Evolutionary conservation across 2,329 filamentous ascomycete species (phyloP), one percentile per base, ranked within the genome.

Genomic region (Neonectria magnoliae): DNA sequence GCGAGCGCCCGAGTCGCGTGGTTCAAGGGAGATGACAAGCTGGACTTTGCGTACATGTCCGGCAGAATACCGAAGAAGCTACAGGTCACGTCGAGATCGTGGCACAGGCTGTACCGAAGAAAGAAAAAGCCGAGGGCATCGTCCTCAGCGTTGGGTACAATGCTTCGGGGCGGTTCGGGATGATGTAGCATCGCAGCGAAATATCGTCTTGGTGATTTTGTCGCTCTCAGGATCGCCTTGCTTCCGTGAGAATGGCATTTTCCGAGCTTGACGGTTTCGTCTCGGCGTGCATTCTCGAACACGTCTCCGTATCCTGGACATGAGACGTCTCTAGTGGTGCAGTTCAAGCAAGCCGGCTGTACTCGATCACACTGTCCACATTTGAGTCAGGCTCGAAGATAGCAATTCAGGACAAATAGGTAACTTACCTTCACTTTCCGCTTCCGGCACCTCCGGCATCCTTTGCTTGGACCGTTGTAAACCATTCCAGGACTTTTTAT

Each of bases 1-100:
- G 58, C 51, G 18, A 61, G 58, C 16, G 58, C 58, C 22, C 51
- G 20, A 25, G 58, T 54, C n/a, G 58, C 58, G 22, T 36, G 48
- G 44, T 22, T n/a, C n/a, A 61, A 14, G 5, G 58, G 51, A 42
- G 51, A 61, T 33, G 41, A 48, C 5, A 13, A 1, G 10, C 10
- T 27, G 18, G 41, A 48, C 18, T 22, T 57, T 9, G 51, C 41
- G 33, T 50, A 61, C 58, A 61, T 56, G 20, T 22, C 20, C 51
- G 51, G 42, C 25, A 61, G 58, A 31, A 61, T 36, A 31, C 51
- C 51, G 22, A 61, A 56, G 42, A 61, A 48, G n/a, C 58, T 61
- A 8, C 58, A 61, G 18, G 50, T 61, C 7, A 29, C 31, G 27
- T 61, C 18, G 18, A n/a, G 22, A 38, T 61, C 41, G 7, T 50